Evolutionary conservation across 805 yeast species (phyloP), one percentile per base, ranked within the genome.

Genomic region (Komagataella ulmi): DNA sequence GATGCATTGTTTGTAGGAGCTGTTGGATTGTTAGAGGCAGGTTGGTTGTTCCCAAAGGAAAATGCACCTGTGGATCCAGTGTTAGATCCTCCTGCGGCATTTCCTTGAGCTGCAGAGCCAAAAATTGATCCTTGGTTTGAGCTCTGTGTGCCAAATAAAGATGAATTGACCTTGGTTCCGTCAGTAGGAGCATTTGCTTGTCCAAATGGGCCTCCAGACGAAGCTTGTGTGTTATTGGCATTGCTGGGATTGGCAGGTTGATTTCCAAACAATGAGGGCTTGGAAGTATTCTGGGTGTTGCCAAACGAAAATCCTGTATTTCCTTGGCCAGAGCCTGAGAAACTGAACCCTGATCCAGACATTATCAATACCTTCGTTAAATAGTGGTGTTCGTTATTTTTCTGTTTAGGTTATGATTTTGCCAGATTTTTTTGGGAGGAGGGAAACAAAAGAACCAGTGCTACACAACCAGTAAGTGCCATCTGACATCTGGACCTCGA

Each of bases 261-360:
- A 10, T 30, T 30, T 24, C 21, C 51, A 24, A 24, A 52, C 44
- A 3, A 52, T 17, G 54, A 30, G 24, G 21, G 23, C 24, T 54
- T 53, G 48, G 53, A 54, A 8, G 54, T 6, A 6, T 46, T 14
- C 3, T 46, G 18, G 17, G 49, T 10, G n/a, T 45, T 17, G 19
- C 49, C 46, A 49, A 51, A 50, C 36, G 52, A 44, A 4, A 30
- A 30, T 1, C 40, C 40, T 30, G 40, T 8, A 14, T 30, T 30
- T 44, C 51, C 17, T 45, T 30, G 23, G 18, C 53, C 53, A n/a
- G 59, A 52, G 10, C 61, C 52, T 49, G 44, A 48, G 46, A 49
- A 46, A 50, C 30, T 52, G 49, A n/a, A 49, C 49, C 24, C 18
- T 51, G 23, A 12, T 40, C 24, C 23, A 10, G 17, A 40, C 50